Base-by-base conservation (phyloP, 2,329 filamentous ascomycete species). In the Huntiella bhutanensis region DNA sequence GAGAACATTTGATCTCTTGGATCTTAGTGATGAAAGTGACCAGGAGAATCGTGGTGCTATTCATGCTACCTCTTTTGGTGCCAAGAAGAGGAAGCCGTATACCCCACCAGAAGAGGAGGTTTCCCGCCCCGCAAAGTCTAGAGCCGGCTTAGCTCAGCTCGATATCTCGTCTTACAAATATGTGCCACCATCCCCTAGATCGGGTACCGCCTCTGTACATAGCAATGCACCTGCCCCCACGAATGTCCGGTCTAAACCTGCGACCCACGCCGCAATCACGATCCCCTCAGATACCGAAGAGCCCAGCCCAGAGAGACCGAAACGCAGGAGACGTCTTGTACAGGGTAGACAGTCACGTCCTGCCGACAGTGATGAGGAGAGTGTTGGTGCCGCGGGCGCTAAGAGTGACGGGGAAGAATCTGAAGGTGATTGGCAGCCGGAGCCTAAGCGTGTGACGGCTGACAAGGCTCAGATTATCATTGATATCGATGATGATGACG, bases 11-110 rank as follows among this genome's bases (percentile, higher is more conserved):
- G 51, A 52, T 45, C 33, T 51, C 8, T 49, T 52, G 33, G 48
- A 47, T n/a, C 22, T 67, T 12, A 64, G 69, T 47, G 60, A 67
- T 2, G 69, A 73, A 4, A 71, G 75, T 44, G 67, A 71, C 44
- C 70, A 72, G 3, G 71, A 73, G 2, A 65, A 67, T 2, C 71
- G 77, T 42, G 69, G 70, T 37, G 76, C 76, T 35, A 79, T 75
- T 15, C 73, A 69, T 11, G 80, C 77, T 0, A 78, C 80, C 28
- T 62, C 62, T 12, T 72, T 73, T 54, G 62, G 35, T 11, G 22
- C 43, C 28, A 13, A 11, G 11, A 46, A 46, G 19, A 43, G 40
- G 32, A 22, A 32, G 10, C 16, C 35, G 3, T 28, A 10, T 10
- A 28, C 22, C 22, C 22, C 22, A 28, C 22, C 22, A 28, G 22